These are phyloP conservation scores for Vitis labrusca DNA, from an alignment of 164 flowering plant genomes.

Conservation along the genomic window DNA sequence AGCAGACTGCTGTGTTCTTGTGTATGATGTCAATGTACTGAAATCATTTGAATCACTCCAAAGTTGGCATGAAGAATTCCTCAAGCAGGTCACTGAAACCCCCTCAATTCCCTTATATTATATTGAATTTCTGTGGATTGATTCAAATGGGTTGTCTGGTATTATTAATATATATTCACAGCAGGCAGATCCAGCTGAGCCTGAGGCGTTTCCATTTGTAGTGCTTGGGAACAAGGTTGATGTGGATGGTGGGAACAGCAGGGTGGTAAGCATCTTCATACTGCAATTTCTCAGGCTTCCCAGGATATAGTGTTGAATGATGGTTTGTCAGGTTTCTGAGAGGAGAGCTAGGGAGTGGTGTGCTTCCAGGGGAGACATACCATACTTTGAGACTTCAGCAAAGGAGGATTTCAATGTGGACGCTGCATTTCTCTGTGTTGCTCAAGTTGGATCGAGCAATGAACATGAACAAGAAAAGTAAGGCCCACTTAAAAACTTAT, in stretches of 20 bases:
- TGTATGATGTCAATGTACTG: constrained; percentile 40
- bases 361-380: constrained; percentile 38
- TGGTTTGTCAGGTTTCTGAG: constrained; percentile 38
- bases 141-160: neutral
- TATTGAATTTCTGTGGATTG: neutral
- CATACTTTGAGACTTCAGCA: constrained; percentile 66
- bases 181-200: constrained; percentile 38
- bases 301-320: too few species aligned
- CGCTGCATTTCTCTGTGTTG: constrained; percentile 40
- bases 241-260: constrained; percentile 31
- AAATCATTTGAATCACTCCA: constrained; percentile 39
- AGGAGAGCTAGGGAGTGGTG: constrained; percentile 59
- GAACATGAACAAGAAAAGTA: constrained; percentile 30
- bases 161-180: neutral
- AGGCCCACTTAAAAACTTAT: neutral
- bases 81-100: constrained; percentile 36
- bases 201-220: constrained; percentile 34
- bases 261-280: constrained; percentile 23
- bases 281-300: too few species aligned
- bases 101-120: too few species aligned
- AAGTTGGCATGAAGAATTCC: constrained; percentile 46
- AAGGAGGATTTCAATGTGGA: constrained; percentile 44
- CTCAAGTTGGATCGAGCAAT: constrained; percentile 32
- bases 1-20: constrained; percentile 59
- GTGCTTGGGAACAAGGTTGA: constrained; percentile 47